These are phyloP conservation scores for Capsella bursapastoris DNA, from an alignment of 345 rosid species.

Conservation along the genomic window DNA sequence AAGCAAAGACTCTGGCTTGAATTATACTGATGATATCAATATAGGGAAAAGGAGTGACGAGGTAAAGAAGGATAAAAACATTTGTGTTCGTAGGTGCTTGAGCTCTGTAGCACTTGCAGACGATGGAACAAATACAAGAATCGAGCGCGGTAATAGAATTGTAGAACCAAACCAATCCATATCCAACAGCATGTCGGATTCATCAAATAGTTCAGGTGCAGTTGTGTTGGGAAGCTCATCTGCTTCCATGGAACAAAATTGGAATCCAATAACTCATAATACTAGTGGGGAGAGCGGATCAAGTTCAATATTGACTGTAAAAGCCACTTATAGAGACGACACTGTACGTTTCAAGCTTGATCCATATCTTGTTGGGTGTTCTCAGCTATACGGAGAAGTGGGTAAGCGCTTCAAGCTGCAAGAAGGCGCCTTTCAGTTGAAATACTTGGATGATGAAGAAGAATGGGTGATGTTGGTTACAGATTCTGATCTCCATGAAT, in stretches of 20 bases:
- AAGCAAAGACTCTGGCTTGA: slow-evolving; percentile 41
- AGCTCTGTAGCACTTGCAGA: slow-evolving; percentile 49
- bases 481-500: slow-evolving; percentile 85
- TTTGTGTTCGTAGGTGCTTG: slow-evolving; percentile 44
- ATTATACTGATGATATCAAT: slow-evolving; percentile 36
- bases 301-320: slow-evolving; percentile 58
- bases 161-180: slow-evolving; percentile 54
- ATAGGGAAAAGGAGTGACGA: slow-evolving; percentile 36
- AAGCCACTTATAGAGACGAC: slow-evolving; percentile 84
- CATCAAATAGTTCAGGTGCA: slow-evolving; percentile 70
- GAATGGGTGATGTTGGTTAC: slow-evolving; percentile 85
- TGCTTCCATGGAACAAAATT: slow-evolving; percentile 59
- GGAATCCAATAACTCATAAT: slow-evolving; percentile 44
- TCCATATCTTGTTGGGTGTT: slow-evolving; percentile 57
- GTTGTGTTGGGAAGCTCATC: slow-evolving; percentile 55
- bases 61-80: slow-evolving; percentile 44
- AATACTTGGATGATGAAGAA: slow-evolving; percentile 86
- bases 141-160: slow-evolving; percentile 46
- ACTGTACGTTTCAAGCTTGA: slow-evolving; percentile 80
- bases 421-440: slow-evolving; percentile 73
- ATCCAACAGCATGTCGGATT: slow-evolving; percentile 65
- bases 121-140: slow-evolving; percentile 48
- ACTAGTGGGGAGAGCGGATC: slow-evolving; percentile 49
- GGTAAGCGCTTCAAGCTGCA: slow-evolving; percentile 74
- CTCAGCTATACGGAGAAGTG: slow-evolving; percentile 76